Base-by-base conservation (phyloP, 495 filamentous ascomycete species). In the Friedmanniomyces simplex region DNA sequence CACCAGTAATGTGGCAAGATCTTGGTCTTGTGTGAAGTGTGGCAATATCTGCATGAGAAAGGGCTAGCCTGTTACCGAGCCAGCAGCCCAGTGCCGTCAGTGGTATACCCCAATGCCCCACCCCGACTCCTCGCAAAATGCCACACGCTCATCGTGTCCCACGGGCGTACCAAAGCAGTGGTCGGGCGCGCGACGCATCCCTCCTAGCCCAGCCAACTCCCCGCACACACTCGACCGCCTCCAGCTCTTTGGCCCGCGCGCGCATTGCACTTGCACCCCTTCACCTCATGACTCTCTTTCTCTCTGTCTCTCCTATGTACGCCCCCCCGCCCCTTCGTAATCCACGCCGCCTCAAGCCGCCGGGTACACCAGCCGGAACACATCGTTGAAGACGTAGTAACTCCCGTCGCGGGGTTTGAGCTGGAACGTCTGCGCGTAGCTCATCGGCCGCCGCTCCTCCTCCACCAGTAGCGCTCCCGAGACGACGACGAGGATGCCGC, bases 371-470 rank as follows among this genome's bases (percentile, higher is more conserved):
- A 97, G 77, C 63, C 83, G 83, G 81, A 96, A 96, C 72, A 95
- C 73, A 68, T 97, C 90, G 77, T 96, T 96, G 74, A 82, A 83
- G 66, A 96, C 84, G 68, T 80, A 95, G 76, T 83, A 96, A 72
- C 76, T 81, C 43, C 82, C 85, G 25, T 63, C 12, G n/a, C 71
- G 85, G 36, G 83, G 84, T 58, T 79, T 68, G 46, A 96, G 81
- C 63, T 90, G 86, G 78, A 96, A 97, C 28, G 74, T 70, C 75
- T 97, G 90, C 32, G 82, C 82, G 73, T 86, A 97, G 76, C 77
- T 85, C 80, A 95, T 88, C 41, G 89, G 87, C 58, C 78, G 76
- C 61, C 83, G 73, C 68, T 88, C 80, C 52, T 87, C 89, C 55
- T 96, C 91, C 63, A 97, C 91, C 71, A 86, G 52, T 37, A 97